Evolutionary conservation across 1,284 basidiomycete species (phyloP).

Genomic region (Trichosporon asahii): DNA sequence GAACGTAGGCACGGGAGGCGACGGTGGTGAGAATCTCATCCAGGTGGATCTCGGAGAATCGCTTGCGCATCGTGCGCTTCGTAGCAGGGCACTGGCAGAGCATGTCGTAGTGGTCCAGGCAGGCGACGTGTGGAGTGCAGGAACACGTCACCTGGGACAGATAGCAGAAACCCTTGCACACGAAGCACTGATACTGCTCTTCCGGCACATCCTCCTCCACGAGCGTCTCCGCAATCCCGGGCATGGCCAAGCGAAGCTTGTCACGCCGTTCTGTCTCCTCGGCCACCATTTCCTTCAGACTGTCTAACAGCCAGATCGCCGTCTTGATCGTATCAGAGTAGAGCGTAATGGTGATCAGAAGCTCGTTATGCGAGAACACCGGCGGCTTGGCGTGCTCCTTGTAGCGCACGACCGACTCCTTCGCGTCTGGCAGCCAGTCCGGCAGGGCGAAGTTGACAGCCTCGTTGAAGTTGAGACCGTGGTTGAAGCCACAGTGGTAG

Average conservation of each 20-base stretch:
- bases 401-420: conserved; percentile 84
- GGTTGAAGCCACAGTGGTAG: conserved; percentile 98
- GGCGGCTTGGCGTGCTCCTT: conserved; percentile 85
- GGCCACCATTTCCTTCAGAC: conserved; percentile 81
- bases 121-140: conserved; percentile 72
- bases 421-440: conserved; percentile 86
- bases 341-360: conserved; percentile 89
- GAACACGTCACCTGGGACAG: conserved; percentile 83
- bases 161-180: conserved; percentile 95
- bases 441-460: conserved; percentile 98
- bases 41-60: conserved; percentile 77
- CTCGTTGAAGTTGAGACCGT: conserved; percentile 97
- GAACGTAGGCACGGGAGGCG: conserved; percentile 67
- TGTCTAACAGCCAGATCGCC: conserved; percentile 81
- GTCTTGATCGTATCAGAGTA: conserved; percentile 91
- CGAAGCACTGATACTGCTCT: conserved; percentile 88
- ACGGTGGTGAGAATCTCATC: conserved; percentile 65
- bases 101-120: conserved; percentile 75
- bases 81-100: conserved; percentile 67
- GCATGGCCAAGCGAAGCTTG: conserved; percentile 54
- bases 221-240: conserved; percentile 64
- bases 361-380: conserved; percentile 97
- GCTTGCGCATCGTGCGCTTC: conserved; percentile 67
- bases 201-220: conserved; percentile 79
- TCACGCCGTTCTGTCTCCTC: conserved; percentile 72